phyloP scores from a whole-genome alignment of 176 grass and related monocot genomes.

The Oryza longistaminata region DNA sequence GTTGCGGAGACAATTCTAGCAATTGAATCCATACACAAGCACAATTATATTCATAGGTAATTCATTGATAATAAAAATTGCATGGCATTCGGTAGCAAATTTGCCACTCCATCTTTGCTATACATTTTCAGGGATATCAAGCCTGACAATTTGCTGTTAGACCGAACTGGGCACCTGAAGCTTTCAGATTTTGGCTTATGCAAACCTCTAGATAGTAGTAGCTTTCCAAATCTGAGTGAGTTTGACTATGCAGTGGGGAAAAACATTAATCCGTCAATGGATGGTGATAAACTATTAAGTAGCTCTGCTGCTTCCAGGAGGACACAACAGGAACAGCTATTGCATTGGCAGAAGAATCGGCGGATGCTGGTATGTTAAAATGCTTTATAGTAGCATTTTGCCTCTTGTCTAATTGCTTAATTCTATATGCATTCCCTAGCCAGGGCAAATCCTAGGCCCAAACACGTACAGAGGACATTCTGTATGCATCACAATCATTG shows the following conservation, averaged over 20 bases:
- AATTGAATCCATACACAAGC: constrained; percentile 84
- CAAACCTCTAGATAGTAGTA: constrained; percentile 89
- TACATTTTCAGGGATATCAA: constrained; percentile 91
- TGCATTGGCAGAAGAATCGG: constrained; percentile 93
- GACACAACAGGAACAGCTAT: constrained; percentile 85
- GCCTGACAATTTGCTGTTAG: constrained; percentile 95
- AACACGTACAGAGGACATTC: background rate
- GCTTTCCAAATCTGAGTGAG: constrained; percentile 79
- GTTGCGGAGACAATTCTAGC: constrained; percentile 77
- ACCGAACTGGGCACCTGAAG: constrained; percentile 85
- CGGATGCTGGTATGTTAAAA: constrained; percentile 67
- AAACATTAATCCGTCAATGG: constrained; percentile 49
- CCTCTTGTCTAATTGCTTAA: background rate
- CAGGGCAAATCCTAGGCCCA: background rate
- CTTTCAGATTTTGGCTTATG: constrained; percentile 98
- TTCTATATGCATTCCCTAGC: constrained; percentile 3
- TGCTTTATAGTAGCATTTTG: background rate
- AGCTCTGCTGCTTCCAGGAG: constrained; percentile 57
- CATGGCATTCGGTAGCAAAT: background rate
- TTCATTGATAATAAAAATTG: background rate
- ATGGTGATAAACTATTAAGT: constrained; percentile 53
- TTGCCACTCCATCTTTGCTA: constrained; percentile 27
- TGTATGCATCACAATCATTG: background rate
- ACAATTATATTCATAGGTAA: constrained; percentile 83
- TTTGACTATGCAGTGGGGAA: constrained; percentile 56